Conservation (phyloP, 192 early-diverging fungal genomes). For the Mortierella alpina region DNA sequence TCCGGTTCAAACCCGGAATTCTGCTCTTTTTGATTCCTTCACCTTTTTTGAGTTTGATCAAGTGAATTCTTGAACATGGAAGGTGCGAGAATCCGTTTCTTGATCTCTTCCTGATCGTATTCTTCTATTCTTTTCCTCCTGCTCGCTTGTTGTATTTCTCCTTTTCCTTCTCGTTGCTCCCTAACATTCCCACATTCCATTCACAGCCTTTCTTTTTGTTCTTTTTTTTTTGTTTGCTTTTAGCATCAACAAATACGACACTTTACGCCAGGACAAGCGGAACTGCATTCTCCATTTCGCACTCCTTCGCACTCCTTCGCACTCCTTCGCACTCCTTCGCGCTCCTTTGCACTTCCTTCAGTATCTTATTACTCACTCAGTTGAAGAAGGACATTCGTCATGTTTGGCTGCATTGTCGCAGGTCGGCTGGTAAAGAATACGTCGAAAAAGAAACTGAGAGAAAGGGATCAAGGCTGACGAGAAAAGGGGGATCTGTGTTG, state of each 20-base stretch:
- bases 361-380: background rate
- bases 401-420: slow-evolving; percentile 95
- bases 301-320: no score
- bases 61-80: background rate
- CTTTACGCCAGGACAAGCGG: no score
- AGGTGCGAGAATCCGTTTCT: slow-evolving; percentile 18
- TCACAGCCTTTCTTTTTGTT: background rate
- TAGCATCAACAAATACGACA: no score
- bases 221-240: no score
- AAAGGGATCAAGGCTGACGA: background rate
- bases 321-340: no score
- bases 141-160: background rate
- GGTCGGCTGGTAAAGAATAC: slow-evolving; percentile 74
- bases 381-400: slow-evolving; percentile 38
- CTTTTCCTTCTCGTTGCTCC: background rate
- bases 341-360: background rate
- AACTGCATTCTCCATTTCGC: no score
- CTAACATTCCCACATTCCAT: background rate
- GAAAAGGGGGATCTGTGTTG: background rate
- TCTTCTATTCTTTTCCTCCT: background rate
- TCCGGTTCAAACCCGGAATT: slow-evolving; percentile 73
- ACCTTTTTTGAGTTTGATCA: background rate
- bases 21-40: slow-evolving; percentile 47
- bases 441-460: no score
- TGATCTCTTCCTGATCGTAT: background rate